Evolutionary conservation across 768 basidiomycete species (phyloP), one percentile per base, ranked within the genome.

Genomic region (Boletus fagicola): DNA sequence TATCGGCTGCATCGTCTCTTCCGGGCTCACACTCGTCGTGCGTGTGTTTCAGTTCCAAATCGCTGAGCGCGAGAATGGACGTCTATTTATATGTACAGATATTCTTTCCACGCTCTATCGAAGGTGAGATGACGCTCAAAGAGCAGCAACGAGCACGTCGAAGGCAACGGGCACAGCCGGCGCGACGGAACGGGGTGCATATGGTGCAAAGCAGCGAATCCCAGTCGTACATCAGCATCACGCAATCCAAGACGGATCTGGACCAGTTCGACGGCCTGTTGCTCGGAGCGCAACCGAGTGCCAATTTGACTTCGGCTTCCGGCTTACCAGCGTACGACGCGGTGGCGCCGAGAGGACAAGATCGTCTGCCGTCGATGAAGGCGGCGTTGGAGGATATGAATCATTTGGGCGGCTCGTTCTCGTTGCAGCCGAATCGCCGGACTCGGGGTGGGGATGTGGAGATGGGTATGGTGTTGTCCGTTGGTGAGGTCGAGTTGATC

Each of bases 101-200:
- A 36, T 92, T 92, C 78, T 92, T 92, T 75, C 90, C 90, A 50
- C 87, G 90, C 40, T 88, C 86, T 7, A 79, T 86, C 44, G 80
- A 87, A 70, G 74, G 79, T 20, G 88, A 89, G 70, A 85, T 87
- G 24, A 76, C 79, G 4, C 72, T 75, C 5, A 77, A 73, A 26
- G 83, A 86, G 48, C 78, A 86, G 30, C 9, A 30, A 30, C 30
- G 30, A 20, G 24, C 51, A 13, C 54, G 43, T 10, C 58, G 53
- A n/a, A 54, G 26, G 24, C 38, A 56, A 20, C 6, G 28, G 9
- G 30, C 30, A 30, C 30, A 30, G 9, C 26, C 26, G 26, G 1
- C 30, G 30, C 30, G 30, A 30, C 9, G 8, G 30, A 9, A 30
- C 30, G 8, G 5, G 7, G 13, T 3, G 22, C 33, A 39, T 22